Evolutionary conservation across 495 filamentous ascomycete species (phyloP), one percentile per base, ranked within the genome.

Genomic region (Usnea hakonensis): DNA sequence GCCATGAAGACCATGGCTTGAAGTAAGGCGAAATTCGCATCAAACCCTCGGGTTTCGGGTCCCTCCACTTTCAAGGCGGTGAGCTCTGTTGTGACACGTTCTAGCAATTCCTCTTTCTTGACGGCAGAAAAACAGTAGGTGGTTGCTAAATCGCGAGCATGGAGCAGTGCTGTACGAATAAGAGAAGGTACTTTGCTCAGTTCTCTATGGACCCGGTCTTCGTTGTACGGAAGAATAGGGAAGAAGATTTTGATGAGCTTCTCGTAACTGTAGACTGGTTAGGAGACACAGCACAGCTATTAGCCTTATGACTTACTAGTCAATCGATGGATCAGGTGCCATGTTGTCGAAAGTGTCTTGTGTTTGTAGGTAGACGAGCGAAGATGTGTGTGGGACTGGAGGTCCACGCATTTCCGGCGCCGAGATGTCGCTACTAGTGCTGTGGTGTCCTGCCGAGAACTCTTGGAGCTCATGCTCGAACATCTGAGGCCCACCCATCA

Each of bases 91-190:
- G 23, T 23, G 28, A 11, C 36, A 21, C 23, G 53, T 9, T 32
- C 46, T 33, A 13, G 0, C 48, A 61, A 28, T 35, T 36, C 13
- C 32, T 61, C 46, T 5, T 26, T 21, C n/a, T 38, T 41, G 28
- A 19, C 5, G 21, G 19, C 19, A 14, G 40, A 62, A 21, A 53
- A 38, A 33, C 54, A 62, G 23, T 21, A 50, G 10, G 28, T 5
- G 37, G 43, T 35, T 21, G 62, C 69, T 9, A 76, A 72, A 55
- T 86, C 83, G 7, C 95, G 75, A 6, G 88, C 87, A 61, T 85
- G 81, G 30, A 86, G 74, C 67, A 94, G 91, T 0, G 86, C 88
- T 53, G 89, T 85, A 57, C 88, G 84, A 7, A 90, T 75, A 16
- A 77, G 72, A 10, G 77, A 67, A 7, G 84, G 81, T 67, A 85